Evolutionary conservation across 345 rosid species (phyloP).

Genomic region (Hevea brasiliensis): DNA sequence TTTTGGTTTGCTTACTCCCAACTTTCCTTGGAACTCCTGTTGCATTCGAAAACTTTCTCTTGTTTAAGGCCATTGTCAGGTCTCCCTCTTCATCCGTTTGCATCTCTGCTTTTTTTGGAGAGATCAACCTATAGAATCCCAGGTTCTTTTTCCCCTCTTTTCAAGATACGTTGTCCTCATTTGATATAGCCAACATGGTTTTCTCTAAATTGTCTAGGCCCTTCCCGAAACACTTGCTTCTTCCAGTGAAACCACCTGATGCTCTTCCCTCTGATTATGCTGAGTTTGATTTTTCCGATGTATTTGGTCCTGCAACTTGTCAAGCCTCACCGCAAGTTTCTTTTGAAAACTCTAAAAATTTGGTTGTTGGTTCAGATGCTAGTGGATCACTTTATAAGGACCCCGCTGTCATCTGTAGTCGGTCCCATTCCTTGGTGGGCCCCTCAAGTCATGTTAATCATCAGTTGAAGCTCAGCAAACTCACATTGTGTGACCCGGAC

Average conservation of each 20-base stretch:
- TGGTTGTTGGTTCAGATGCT: conserved; percentile 21
- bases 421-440: conserved; percentile 86
- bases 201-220: conserved; percentile 44
- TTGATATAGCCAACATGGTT: conserved; percentile 42
- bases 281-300: conserved; percentile 68
- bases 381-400: conserved; percentile 49
- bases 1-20: conserved; percentile 66
- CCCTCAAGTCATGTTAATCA: conserved; percentile 60
- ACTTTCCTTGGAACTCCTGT: conserved; percentile 53
- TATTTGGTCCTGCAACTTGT: conserved; percentile 57
- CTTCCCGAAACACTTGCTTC: conserved; percentile 28
- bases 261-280: conserved; percentile 40
- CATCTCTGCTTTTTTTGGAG: conserved; percentile 14
- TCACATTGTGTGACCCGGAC: conserved; percentile 40
- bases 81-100: conserved; percentile 28
- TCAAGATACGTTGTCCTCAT: not conserved
- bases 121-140: conserved; percentile 19
- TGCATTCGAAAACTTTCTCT: conserved; percentile 42
- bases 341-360: not conserved
- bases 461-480: conserved; percentile 60
- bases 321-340: conserved; percentile 33
- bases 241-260: conserved; percentile 41
- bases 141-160: not conserved
- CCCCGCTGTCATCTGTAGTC: conserved; percentile 61
- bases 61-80: conserved; percentile 49